Percentiles rank a stretch among this genome's conserved stretches.
phyloP scores from a whole-genome alignment of 208 protist species.

The Acanthamoeba culbertsoni region DNA sequence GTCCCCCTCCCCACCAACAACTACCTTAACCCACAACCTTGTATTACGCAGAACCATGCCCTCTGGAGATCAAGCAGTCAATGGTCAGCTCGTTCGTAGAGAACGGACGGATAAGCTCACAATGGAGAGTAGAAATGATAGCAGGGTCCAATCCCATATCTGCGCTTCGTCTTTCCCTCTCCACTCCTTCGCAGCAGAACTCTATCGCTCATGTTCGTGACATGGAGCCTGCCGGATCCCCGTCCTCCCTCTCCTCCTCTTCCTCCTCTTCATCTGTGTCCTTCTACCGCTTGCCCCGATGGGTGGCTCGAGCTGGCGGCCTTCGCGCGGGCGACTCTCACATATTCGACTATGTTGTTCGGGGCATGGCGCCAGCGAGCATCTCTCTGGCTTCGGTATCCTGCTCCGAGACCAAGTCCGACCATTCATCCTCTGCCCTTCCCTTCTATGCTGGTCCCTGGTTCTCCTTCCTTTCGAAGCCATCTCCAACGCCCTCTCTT shows the following conservation, averaged over 20 bases:
- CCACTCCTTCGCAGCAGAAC: background rate
- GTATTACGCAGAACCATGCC: background rate
- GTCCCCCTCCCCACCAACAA: no score
- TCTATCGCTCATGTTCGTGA: background rate
- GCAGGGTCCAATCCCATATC: background rate
- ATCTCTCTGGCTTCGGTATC: background rate
- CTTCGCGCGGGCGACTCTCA: background rate
- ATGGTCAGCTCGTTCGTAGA: constrained; percentile 7
- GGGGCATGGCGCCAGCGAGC: background rate
- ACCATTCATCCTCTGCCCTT: background rate
- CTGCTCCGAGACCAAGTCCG: background rate
- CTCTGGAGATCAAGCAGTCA: background rate
- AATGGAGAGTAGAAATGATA: background rate
- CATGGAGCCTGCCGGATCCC: background rate
- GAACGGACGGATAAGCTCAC: background rate
- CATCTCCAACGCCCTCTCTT: background rate
- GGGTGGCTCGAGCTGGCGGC: background rate
- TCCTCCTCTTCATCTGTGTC: background rate
- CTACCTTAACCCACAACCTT: no score
- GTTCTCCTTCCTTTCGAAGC: background rate
- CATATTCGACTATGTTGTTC: background rate
- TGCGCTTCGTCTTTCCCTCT: background rate
- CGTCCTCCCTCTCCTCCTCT: background rate
- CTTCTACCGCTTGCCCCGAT: background rate
- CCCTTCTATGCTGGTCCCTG: background rate